Evolutionary conservation across 441 rosid species (phyloP), one percentile per base, ranked within the genome.

Genomic region (Euphorbia corollata): DNA sequence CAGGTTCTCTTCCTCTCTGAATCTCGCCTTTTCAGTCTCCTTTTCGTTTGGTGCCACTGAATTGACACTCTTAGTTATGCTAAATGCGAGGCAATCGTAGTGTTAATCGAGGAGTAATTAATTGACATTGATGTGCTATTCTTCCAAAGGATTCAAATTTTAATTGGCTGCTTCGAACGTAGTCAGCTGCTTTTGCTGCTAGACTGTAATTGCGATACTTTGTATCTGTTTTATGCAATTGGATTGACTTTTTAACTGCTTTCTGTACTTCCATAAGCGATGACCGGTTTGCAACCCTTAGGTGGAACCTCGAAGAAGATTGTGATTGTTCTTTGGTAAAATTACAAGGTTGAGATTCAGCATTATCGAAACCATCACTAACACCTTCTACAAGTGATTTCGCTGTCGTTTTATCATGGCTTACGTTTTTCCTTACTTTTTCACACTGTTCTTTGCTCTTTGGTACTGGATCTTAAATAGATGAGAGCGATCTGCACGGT

Each of bases 1-100:
- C 88, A 95, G 99, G 99, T 91, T 72, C 59, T 67, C 57, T 5
- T 16, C 65, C 48, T 55, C n/a, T 72, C 20, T 68, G 30, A 36
- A 6, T 30, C 68, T 45, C 39, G 13, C 10, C 4, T 23, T 27
- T 39, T 59, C 57, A 13, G 20, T 56, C 11, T 59, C 34, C 18
- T 65, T 64, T 47, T 34, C 16, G 0, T 47, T 60, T 50, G 13
- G 5, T 30, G 20, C 27, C 63, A 34, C 54, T 47, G 8, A 6
- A 12, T 45, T 59, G 9, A 36, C 9, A 18, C 16, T 55, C 23
- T 54, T 19, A 56, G 13, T 41, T 34, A 39, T 50, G n/a, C 24
- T 39, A 0, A 45, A 36, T 47, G 16, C 58, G 38, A 2, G 23
- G 22, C 32, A 23, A 41, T 65, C 34, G 30, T 4, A 16, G 41